Conservation (phyloP, 768 basidiomycete species). For the Lyophyllum shimeji region DNA sequence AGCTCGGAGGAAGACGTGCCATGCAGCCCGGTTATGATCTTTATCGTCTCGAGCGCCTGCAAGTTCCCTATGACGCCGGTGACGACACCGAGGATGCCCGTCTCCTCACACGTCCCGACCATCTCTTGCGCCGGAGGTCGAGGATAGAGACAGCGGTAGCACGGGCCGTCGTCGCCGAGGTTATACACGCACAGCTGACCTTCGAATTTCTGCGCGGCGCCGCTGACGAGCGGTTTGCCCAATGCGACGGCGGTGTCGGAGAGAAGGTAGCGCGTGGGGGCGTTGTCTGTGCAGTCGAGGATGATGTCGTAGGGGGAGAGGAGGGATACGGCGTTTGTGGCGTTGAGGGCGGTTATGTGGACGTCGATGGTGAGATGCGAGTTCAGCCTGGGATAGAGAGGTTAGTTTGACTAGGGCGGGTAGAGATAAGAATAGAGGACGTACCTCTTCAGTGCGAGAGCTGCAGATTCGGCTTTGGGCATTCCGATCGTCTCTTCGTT, state of each 20-base stretch:
- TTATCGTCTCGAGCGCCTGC: conserved; percentile 89
- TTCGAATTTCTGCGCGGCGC: conserved; percentile 86
- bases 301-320: conserved; percentile 32
- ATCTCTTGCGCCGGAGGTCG: conserved; percentile 64
- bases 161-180: conserved; percentile 69
- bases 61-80: conserved; percentile 88
- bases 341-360: conserved; percentile 49
- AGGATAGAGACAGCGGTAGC: conserved; percentile 94
- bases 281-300: conserved; percentile 53
- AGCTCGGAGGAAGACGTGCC: background rate
- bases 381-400: conserved; percentile 59
- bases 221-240: conserved; percentile 41
- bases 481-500: conserved; percentile 70
- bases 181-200: conserved; percentile 83
- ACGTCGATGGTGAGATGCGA: conserved; percentile 62
- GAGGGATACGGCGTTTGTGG: conserved; percentile 60
- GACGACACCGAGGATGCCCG: conserved; percentile 85
- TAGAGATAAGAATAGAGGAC: background rate
- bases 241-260: conserved; percentile 82
- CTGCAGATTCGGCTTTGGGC: conserved; percentile 83
- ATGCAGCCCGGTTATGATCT: conserved; percentile 33
- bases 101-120: conserved; percentile 81
- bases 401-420: background rate
- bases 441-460: conserved; percentile 64
- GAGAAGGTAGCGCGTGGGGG: conserved; percentile 88